These are phyloP conservation scores for Citrus trifoliata DNA, from an alignment of 345 rosid species.

Conservation along the genomic window DNA sequence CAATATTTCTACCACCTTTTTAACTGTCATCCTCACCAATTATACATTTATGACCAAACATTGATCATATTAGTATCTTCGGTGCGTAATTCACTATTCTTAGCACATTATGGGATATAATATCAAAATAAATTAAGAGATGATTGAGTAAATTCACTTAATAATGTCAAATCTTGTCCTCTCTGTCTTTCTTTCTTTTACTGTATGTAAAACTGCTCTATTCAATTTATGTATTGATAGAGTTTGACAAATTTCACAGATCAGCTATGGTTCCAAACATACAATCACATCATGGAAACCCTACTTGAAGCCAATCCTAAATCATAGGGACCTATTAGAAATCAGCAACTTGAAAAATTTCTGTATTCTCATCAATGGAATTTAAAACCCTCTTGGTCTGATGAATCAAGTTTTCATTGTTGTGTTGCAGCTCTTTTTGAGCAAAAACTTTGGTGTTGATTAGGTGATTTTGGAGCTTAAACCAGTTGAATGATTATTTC, in stretches of 20 bases:
- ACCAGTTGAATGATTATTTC: background rate
- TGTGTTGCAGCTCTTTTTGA: no score
- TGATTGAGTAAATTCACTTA: background rate
- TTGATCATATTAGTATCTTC: background rate
- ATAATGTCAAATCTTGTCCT: background rate
- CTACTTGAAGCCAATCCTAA: background rate
- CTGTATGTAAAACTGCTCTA: background rate
- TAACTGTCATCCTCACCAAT: background rate
- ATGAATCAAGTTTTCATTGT: no score
- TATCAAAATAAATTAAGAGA: background rate
- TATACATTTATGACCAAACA: background rate
- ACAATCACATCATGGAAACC: background rate
- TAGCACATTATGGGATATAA: background rate
- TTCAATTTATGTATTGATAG: background rate
- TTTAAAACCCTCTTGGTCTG: no score
- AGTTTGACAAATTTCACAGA: background rate
- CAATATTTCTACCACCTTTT: background rate
- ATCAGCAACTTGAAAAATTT: background rate
- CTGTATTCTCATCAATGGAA: no score
- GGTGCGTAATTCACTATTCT: background rate
- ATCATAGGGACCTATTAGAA: background rate
- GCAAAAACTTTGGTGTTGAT: no score
- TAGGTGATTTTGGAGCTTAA: no score
- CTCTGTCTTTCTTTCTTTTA: background rate
- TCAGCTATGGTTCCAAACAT: background rate